A percentile compares a stretch with the other conserved stretches of the same genome.
These are phyloP conservation scores for Colletotrichum limetticola DNA, from an alignment of 2,329 filamentous ascomycete species.

Conservation along the genomic window DNA sequence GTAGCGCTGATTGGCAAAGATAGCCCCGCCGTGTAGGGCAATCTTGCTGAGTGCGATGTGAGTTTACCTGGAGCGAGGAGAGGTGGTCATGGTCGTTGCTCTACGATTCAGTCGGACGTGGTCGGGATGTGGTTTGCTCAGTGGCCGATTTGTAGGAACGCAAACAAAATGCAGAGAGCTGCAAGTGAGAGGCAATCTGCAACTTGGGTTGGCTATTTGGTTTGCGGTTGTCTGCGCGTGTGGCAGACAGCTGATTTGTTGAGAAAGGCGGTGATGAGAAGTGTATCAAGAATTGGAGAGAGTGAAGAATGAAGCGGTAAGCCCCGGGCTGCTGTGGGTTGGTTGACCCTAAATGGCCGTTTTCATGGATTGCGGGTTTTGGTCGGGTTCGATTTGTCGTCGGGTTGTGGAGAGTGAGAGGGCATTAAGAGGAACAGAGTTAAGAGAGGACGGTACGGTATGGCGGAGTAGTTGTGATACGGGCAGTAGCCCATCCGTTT, in stretches of 20 bases:
- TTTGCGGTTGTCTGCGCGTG: constrained; percentile 14
- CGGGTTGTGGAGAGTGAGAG: constrained; percentile 18
- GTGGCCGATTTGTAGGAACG: not conserved
- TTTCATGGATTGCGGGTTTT: constrained; percentile 22
- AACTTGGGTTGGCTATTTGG: constrained; percentile 24
- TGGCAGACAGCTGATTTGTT: constrained; percentile 22
- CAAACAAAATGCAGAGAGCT: constrained; percentile 15
- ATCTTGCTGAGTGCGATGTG: constrained; percentile 29
- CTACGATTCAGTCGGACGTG: constrained; percentile 14
- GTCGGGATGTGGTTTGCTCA: constrained; percentile 7
- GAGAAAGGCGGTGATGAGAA: constrained; percentile 15
- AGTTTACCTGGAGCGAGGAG: constrained; percentile 29
- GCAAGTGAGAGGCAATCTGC: constrained; percentile 34
- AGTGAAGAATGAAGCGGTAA: constrained; percentile 4
- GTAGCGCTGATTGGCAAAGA: constrained; percentile 22
- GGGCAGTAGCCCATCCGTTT: constrained; percentile 18
- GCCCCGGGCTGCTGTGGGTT: not conserved
- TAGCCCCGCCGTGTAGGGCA: constrained; percentile 30
- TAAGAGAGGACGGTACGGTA: not conserved
- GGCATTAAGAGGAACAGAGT: not conserved
- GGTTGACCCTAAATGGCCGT: constrained; percentile 1
- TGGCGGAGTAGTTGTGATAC: constrained; percentile 2
- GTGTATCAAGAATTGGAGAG: not conserved
- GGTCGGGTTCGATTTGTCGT: constrained; percentile 13
- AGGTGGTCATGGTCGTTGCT: constrained; percentile 30